Evolutionary conservation across 805 yeast genomes (phyloP).

Genomic region (Maudiozyma turicensis): DNA sequence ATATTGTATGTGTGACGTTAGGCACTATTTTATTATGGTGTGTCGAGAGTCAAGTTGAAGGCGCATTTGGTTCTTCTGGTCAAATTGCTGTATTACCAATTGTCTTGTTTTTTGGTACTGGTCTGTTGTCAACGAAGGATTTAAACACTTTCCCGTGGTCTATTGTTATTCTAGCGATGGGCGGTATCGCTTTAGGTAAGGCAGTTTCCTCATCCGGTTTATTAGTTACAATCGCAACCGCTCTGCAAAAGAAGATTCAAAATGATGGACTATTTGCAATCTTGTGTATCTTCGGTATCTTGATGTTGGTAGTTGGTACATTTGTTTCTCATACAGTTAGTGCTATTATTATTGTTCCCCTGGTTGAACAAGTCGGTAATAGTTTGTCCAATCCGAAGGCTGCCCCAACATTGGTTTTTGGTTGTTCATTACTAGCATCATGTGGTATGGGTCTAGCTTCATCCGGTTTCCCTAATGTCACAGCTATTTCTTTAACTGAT

Average conservation of each 20-base stretch:
- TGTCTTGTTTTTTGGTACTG: slow-evolving; percentile 81
- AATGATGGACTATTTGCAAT: slow-evolving; percentile 60
- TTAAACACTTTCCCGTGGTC: slow-evolving; percentile 95
- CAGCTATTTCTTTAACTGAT: slow-evolving; percentile 91
- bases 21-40: slow-evolving; percentile 85
- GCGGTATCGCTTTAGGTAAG: slow-evolving; percentile 89
- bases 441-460: slow-evolving; percentile 98
- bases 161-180: slow-evolving; percentile 92
- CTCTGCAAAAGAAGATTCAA: slow-evolving; percentile 55
- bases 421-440: slow-evolving; percentile 60
- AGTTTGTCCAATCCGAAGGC: slow-evolving; percentile 66
- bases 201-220: slow-evolving; percentile 90
- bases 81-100: slow-evolving; percentile 81
- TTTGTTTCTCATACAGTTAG: slow-evolving; percentile 96
- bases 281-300: slow-evolving; percentile 68
- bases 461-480: slow-evolving; percentile 94
- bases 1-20: slow-evolving; percentile 55
- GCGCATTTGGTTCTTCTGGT: slow-evolving; percentile 84
- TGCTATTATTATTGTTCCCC: slow-evolving; percentile 83
- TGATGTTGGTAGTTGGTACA: slow-evolving; percentile 81
- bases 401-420: slow-evolving; percentile 33
- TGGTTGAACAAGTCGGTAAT: slow-evolving; percentile 81
- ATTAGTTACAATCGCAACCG: slow-evolving; percentile 63
- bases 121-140: slow-evolving; percentile 72
- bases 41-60: slow-evolving; percentile 61